Conservation (phyloP, 2,329 filamentous ascomycete species). For the Sarocladiaceae sp. region DNA sequence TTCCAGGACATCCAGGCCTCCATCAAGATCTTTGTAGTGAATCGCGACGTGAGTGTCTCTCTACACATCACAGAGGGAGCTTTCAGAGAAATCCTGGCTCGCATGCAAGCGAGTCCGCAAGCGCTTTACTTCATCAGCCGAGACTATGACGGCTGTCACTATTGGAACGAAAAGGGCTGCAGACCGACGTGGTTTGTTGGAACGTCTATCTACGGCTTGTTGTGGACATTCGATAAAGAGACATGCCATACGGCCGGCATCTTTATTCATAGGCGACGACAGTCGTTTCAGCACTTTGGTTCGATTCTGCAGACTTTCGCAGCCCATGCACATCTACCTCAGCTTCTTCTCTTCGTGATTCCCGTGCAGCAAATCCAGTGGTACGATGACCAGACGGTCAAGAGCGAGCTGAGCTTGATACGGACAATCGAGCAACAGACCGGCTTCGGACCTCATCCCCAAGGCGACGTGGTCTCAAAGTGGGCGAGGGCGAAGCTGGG, state of each 20-base stretch:
- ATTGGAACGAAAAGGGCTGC: neutral
- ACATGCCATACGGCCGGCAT: neutral
- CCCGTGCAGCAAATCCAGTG: neutral
- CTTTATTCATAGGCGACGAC: neutral
- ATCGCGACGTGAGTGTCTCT: neutral
- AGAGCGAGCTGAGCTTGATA: neutral
- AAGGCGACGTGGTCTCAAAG: neutral
- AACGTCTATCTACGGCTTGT: neutral
- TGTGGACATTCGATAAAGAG: neutral
- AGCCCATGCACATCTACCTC: neutral
- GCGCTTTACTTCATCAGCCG: slow-evolving; percentile 1
- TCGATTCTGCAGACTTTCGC: neutral
- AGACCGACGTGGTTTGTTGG: neutral
- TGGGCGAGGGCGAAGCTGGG: neutral
- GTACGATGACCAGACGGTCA: neutral
- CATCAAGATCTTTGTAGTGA: slow-evolving; percentile 4
- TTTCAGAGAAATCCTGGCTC: neutral
- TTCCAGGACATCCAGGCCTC: neutral
- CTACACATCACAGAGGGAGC: neutral
- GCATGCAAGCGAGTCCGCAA: neutral
- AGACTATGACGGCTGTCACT: slow-evolving; percentile 1
- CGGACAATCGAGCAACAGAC: slow-evolving; percentile 1
- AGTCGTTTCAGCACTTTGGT: neutral
- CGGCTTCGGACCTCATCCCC: neutral
- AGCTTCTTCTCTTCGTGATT: slow-evolving; percentile 1